Evolutionary conservation across 208 protist genomes (phyloP), one percentile per base, ranked within the genome.

Genomic region (Leptomonas seymouri): DNA sequence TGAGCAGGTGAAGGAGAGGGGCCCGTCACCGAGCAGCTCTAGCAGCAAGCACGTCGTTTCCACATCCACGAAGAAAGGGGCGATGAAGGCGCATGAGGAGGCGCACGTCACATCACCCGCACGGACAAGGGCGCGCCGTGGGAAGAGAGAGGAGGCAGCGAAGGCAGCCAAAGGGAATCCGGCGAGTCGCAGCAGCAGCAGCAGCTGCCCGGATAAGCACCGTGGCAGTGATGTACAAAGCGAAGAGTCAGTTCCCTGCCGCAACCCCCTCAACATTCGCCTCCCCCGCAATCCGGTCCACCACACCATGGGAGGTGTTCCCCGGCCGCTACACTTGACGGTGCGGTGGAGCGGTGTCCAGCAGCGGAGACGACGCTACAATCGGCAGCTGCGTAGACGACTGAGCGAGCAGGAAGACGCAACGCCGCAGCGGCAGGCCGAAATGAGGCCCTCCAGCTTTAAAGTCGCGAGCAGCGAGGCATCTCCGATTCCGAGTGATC

Each of bases 301-400:
- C 41, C 44, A 30, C 25, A 14, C 65, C 54, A 59, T 27, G 6
- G 44, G 65, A 41, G 55, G 61, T 12, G 51, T 44, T 5, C 54
- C 56, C 2, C 23, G 50, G 15, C 50, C 70, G 34, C 14, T 75
- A 25, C 70, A 57, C 45, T 59, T 75, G 8, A 68, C 54, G 9
- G 54, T 75, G 36, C 70, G 70, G 0, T 75, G 70, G 70, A 75
- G 70, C 46, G 70, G 70, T 1, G 50, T 25, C n/a, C 36, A 7
- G 54, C 70, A 75, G 55, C 70, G 70, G 0, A 53, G 70, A 15
- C 70, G 51, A 15, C 61, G 61, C 41, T 49, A 53, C 61, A 11
- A 21, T 16, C 57, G 58, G 18, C 67, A 50, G 25, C 42, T 59
- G 54, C 54, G 36, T 1, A 18, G 20, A 15, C 49, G 62, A 8